These are phyloP conservation scores for Echinosophora koreensis DNA, from an alignment of 306 rosid genomes.

Conservation along the genomic window DNA sequence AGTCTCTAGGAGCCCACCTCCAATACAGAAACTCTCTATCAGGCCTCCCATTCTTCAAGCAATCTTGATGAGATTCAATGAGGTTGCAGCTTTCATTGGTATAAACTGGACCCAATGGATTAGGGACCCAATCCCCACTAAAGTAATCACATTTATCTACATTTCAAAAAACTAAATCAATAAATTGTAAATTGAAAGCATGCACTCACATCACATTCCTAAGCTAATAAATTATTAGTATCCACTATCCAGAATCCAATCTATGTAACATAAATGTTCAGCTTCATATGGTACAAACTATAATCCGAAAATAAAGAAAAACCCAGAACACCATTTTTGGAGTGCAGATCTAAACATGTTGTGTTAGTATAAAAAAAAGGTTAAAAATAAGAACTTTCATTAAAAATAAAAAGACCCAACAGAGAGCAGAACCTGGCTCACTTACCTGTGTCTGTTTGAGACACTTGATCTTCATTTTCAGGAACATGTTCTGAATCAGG, in stretches of 20 bases:
- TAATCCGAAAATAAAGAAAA: neutral
- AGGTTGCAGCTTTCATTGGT: constrained; percentile 76
- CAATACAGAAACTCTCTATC: constrained; percentile 76
- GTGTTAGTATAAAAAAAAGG: neutral
- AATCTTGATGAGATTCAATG: constrained; percentile 89
- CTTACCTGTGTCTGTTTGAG: constrained; percentile 53
- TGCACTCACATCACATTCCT: constrained; percentile 10
- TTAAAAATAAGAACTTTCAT: neutral
- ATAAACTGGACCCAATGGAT: constrained; percentile 72
- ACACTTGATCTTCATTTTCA: constrained; percentile 44
- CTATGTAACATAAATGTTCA: neutral
- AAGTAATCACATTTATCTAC: constrained; percentile 83
- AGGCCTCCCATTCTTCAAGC: constrained; percentile 89
- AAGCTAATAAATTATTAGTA: neutral
- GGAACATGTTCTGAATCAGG: constrained; percentile 4
- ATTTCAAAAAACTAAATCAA: neutral
- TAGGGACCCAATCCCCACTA: constrained; percentile 84
- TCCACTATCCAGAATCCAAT: constrained; percentile 15
- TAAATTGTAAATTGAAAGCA: neutral
- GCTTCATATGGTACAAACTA: neutral
- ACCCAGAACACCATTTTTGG: neutral
- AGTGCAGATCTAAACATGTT: constrained; percentile 40
- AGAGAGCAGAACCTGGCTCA: neutral
- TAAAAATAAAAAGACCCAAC: neutral
- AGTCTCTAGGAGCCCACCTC: constrained; percentile 86